Base-by-base conservation (phyloP, 345 rosid species). In the Lepidium aucheri region DNA sequence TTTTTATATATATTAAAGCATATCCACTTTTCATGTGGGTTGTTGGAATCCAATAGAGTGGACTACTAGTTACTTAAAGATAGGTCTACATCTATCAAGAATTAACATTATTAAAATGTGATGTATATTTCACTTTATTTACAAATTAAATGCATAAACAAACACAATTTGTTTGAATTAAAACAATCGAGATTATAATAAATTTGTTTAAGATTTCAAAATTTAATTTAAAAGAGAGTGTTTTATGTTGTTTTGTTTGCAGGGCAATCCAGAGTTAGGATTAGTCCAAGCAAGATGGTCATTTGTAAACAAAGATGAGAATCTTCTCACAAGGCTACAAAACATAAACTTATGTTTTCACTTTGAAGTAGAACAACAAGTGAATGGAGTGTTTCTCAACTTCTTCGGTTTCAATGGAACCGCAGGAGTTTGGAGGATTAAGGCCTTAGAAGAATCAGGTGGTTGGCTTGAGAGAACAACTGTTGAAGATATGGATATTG, bases 401-500 rank as follows among this genome's bases (percentile, higher is more conserved):
- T 91, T 91, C 81, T 91, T 91, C 7, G 96, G 97, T 13, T 91
- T 91, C 85, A 91, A 90, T 14, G 97, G 97, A 58, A 90, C 97
- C 0, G 95, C 97, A 1, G 97, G 97, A 1, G 95, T 90, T 1
- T 90, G 95, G 97, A 86, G 97, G 52, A 86, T 88, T 64, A 84
- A 88, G 70, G 87, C 97, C 4, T 67, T 90, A 34, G 91, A 87
- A 53, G 94, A 87, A 50, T 90, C 91, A 1, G 97, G 97, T 5
- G 97, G 97, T 0, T 90, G 97, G 97, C 89, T 90, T 2, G 97
- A 90, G 60, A 83, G 97, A 74, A 90, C 97, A 0, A 90, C 97
- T 0, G 97, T 90, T 6, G 97, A 90, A 67, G 97, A 90, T 65
- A 90, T 90, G 97, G 97, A 90, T 60, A 88, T 90, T 7, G 95